Base-by-base conservation (phyloP, 225 moss, liverwort and hornwort genomes). In the Bryoerythrophyllum caledonicum region DNA sequence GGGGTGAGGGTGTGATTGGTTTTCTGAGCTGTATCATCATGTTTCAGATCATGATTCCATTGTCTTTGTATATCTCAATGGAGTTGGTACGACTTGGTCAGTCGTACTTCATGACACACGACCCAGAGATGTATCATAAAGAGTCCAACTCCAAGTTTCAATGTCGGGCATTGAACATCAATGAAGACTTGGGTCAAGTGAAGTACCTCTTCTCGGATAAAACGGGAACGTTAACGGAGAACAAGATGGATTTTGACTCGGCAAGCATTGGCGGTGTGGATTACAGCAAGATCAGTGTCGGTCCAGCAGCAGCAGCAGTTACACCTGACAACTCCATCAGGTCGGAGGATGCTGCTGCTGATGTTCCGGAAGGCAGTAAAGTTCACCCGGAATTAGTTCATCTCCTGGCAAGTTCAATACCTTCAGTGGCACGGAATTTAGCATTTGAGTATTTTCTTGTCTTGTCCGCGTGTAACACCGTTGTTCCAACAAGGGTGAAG, bases 221-320 rank as follows among this genome's bases (percentile, higher is more conserved):
- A 73, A 96, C 96, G 43, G 96, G 96, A 15, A 96, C 96, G 23
- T 79, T 96, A 66, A 96, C 96, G 16, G 92, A 96, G 83, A 96
- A 96, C 65, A 93, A 92, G 81, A 96, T 96, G 96, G 90, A 92
- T 70, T 96, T 96, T 72, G 74, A 79, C 80, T 87, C 96, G 40
- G 96, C 96, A 65, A 87, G 93, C 61, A 86, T 96, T 27, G 35
- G 70, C 30, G 96, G 96, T 20, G 52, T 87, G 6, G 92, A 92
- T 74, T 96, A 85, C 41, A 73, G 78, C 52, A 78, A 89, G 41
- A 72, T 78, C 53, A 76, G 23, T 40, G 60, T 79, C 12, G 80
- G 63, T 40, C 59, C 79, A 8, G 35, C 20, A 10, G 44, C 79
- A 8, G 35, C 20, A 10, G 44, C 67, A 30, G 74, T 70, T 10